A percentile compares a stretch with the other conserved stretches of the same genome.
phyloP scores from a whole-genome alignment of 1,139 yeast genomes.

The Candida sanyaensis region DNA sequence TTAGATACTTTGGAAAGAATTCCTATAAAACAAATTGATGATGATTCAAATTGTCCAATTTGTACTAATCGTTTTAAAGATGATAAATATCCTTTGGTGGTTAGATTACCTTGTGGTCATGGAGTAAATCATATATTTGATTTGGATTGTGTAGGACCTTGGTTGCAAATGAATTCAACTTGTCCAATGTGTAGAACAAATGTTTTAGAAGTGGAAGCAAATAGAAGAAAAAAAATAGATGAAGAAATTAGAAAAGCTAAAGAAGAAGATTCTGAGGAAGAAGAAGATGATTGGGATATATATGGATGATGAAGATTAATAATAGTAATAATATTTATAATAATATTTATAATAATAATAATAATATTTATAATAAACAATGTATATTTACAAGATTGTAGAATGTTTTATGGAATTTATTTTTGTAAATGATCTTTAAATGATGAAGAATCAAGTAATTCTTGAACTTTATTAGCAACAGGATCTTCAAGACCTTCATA shows the following conservation, averaged over 20 bases:
- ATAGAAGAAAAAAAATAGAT: constrained; percentile 45
- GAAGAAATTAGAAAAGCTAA: constrained; percentile 38
- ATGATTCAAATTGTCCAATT: constrained; percentile 75
- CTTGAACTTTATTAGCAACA: constrained; percentile 71
- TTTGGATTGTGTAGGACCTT: constrained; percentile 86
- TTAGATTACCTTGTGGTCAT: constrained; percentile 70
- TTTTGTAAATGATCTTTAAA: constrained; percentile 49
- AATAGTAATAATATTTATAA: too few relatives aligned
- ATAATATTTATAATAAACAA: neutral
- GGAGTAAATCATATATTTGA: constrained; percentile 69
- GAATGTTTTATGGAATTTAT: neutral
- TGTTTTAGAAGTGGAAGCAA: constrained; percentile 45
- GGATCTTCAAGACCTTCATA: constrained; percentile 52
- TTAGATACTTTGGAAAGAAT: constrained; percentile 79
- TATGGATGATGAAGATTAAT: constrained; percentile 63
- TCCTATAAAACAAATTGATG: constrained; percentile 43
- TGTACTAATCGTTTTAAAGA: constrained; percentile 74
- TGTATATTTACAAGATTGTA: constrained; percentile 7
- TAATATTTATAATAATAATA: too few relatives aligned
- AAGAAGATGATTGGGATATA: constrained; percentile 73
- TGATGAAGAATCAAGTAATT: constrained; percentile 56
- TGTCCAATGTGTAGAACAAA: constrained; percentile 89
- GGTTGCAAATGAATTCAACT: constrained; percentile 78
- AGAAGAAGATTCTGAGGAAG: constrained; percentile 69
- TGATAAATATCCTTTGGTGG: constrained; percentile 80